A percentile compares a stretch with the other conserved stretches of the same genome.
Conservation (phyloP, 306 rosid genomes). For the Gynostemma pentaphyllum region DNA sequence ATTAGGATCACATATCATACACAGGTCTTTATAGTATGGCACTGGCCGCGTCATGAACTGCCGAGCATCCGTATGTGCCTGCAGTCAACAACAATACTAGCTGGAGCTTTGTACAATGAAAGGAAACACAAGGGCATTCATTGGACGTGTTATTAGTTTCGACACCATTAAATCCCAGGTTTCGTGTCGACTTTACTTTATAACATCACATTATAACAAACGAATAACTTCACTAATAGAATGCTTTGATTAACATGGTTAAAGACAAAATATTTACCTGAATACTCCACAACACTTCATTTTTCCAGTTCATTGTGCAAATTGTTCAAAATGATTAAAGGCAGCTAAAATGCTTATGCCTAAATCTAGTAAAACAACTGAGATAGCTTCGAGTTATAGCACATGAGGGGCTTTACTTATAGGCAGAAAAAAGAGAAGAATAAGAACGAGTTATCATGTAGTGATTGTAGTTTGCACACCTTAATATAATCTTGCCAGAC, state of each 20-base stretch:
- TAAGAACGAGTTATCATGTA: background rate
- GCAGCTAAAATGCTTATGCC: background rate
- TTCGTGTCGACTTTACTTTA: background rate
- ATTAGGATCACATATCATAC: conserved; percentile 48
- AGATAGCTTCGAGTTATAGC: background rate
- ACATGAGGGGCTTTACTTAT: too few relatives aligned
- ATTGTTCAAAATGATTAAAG: background rate
- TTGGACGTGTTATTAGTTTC: background rate
- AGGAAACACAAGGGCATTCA: too few relatives aligned
- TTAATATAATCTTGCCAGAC: conserved; percentile 72
- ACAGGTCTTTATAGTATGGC: conserved; percentile 51
- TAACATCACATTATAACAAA: background rate
- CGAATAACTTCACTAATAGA: background rate
- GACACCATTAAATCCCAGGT: background rate
- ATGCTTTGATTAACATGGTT: background rate
- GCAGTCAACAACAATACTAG: conserved; percentile 13
- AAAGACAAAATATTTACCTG: background rate
- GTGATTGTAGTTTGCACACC: conserved; percentile 29
- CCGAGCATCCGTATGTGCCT: conserved; percentile 59
- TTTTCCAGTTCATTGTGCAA: background rate
- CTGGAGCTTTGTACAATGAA: background rate
- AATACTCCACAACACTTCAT: background rate
- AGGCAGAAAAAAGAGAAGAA: background rate
- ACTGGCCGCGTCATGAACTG: conserved; percentile 79
- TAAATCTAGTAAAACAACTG: background rate